Percentiles rank a stretch among this genome's conserved stretches.
Conservation (phyloP, 2,329 filamentous ascomycete species). For the Alternaria novae-zelandiae region DNA sequence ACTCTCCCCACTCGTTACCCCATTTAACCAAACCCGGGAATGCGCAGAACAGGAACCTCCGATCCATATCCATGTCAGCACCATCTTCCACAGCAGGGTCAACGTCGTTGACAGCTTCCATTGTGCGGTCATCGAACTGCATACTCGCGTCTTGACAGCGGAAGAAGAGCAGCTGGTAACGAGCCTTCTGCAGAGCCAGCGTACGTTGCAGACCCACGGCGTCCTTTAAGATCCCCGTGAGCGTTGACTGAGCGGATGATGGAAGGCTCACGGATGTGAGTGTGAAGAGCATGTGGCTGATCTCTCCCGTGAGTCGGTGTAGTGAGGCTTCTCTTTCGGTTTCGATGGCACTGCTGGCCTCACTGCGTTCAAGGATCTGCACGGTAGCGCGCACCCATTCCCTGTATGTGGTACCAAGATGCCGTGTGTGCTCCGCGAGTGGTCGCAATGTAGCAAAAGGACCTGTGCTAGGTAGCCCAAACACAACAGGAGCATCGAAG, state of each 20-base stretch:
- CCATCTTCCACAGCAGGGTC: conserved; percentile 34
- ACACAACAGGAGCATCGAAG: conserved; percentile 31
- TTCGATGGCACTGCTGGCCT: conserved; percentile 1
- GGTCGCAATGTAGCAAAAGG: conserved; percentile 23
- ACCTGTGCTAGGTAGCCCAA: conserved; percentile 36
- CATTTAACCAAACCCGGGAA: conserved; percentile 43
- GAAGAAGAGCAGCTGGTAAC: conserved; percentile 36
- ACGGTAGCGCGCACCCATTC: conserved; percentile 43
- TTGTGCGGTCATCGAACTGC: conserved; percentile 31
- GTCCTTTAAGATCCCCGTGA: conserved; percentile 31
- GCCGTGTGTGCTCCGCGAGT: conserved; percentile 27
- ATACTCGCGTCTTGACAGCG: conserved; percentile 5
- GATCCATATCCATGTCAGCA: conserved; percentile 16
- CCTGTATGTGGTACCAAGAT: conserved; percentile 21
- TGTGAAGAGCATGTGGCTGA: conserved; percentile 30
- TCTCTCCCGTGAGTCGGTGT: conserved; percentile 24
- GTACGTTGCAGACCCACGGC: conserved; percentile 36
- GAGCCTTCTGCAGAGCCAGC: conserved; percentile 40
- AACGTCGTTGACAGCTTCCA: conserved; percentile 42
- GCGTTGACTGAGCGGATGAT: conserved; percentile 18
- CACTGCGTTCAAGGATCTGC: conserved; percentile 30
- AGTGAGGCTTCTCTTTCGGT: conserved; percentile 18
- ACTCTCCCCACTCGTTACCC: conserved; percentile 35
- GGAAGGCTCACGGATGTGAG: conserved; percentile 31
- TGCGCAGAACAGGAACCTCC: conserved; percentile 37